Evolutionary conservation across 1,139 yeast genomes (phyloP), one percentile per base, ranked within the genome.

Genomic region (Geotrichum aggregatum): DNA sequence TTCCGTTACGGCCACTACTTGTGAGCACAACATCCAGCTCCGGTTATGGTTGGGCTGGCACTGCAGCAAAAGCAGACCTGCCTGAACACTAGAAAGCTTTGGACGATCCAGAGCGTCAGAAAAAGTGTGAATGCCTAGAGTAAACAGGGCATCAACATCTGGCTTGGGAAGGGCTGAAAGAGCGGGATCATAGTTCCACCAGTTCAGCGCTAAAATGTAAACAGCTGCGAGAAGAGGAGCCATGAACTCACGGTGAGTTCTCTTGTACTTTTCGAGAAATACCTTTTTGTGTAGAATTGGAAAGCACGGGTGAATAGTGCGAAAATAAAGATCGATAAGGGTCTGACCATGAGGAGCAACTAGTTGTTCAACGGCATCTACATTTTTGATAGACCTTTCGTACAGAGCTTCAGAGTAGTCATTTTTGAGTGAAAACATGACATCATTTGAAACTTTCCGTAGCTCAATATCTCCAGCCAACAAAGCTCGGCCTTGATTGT

Each of bases 1-100:
- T 66, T 88, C 96, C 0, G 95, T 83, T 22, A 88, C 68, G 0
- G 95, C 86, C 1, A 87, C 91, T 26, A 89, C 88, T 62, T 88
- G 95, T 1, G 95, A 85, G 61, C 91, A 84, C 33, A 91, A 69
- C 1, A 87, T 82, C 95, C 97, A 88, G 61, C 87, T 91, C 44
- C 84, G 77, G 56, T 80, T 77, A 50, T 79, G 79, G 5, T 80
- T 72, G 33, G 62, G 65, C 31, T 65, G 57, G 52, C 71, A 63
- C 50, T 71, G 75, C 31, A 75, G 59, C 18, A 75, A 57, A 13
- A 75, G 61, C 14, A 75, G 57, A 2, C 77, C 72, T 0, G 76
- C 76, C 57, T 75, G 79, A 16, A 75, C 71, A 1, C 73, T 67
- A 3, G 78, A 72, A 26, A 75, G 64, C 51, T 73, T 74, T 18